Evolutionary conservation across 164 flowering plant species (phyloP).

Genomic region (Magnolia changhungtana): DNA sequence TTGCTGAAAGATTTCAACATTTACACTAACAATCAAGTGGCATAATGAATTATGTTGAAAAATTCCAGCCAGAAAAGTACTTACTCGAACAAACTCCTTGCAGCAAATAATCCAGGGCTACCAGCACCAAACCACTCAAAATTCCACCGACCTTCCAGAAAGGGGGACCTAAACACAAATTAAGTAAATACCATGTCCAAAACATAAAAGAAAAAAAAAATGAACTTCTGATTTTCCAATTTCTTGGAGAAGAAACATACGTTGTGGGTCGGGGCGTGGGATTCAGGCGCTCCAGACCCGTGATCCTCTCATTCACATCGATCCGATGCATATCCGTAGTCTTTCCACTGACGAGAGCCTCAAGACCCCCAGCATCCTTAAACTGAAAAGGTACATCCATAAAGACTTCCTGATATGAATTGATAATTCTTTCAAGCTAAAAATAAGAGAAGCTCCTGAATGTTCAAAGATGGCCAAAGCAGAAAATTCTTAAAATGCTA

Average conservation of each 20-base stretch:
- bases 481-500: not conserved
- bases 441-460: no score
- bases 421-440: no score
- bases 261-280: conserved; percentile 92
- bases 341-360: conserved; percentile 71
- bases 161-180: conserved; percentile 70
- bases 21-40: not conserved
- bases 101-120: conserved; percentile 65
- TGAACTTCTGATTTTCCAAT: not conserved
- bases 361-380: conserved; percentile 89
- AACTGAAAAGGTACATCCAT: conserved; percentile 39
- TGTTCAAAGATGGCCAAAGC: not conserved
- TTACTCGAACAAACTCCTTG: conserved; percentile 62
- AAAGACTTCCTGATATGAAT: no score
- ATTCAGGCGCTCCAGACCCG: conserved; percentile 82
- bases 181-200: not conserved
- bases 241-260: conserved; percentile 34
- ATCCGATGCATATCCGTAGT: conserved; percentile 66
- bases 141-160: conserved; percentile 84
- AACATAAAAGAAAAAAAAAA: not conserved
- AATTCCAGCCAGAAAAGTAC: conserved; percentile 19
- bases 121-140: conserved; percentile 85
- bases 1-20: not conserved
- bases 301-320: conserved; percentile 94
- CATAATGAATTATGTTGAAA: not conserved